Base-by-base conservation (phyloP, 2,329 filamentous ascomycete genomes). In the Aspergillus ibericus region DNA sequence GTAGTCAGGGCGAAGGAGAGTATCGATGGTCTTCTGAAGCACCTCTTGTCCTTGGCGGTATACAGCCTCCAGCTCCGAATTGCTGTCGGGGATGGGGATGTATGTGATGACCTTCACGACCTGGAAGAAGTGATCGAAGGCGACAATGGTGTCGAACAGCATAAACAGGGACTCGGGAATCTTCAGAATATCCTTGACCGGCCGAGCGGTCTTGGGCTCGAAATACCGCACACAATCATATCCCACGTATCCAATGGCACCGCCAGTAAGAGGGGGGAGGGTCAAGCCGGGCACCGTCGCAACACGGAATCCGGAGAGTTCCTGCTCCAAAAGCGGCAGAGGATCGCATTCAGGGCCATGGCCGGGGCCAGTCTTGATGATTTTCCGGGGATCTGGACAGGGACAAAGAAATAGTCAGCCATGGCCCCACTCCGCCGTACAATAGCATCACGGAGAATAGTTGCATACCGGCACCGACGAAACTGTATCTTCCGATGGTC, bases 211-310 rank as follows among this genome's bases (percentile, higher is more conserved):
- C 83, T 93, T 96, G 61, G 95, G 95, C 81, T 99, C 95, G 68
- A 99, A 99, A 78, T 98, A 98, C 71, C 89, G 88, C 69, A 99
- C 91, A 75, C 95, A 99, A 74, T 99, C 95, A 72, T 99, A 99
- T 54, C 93, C 93, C 5, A 98, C 92, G 75, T 98, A 99, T 59
- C 95, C 95, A 69, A 99, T 92, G 12, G 93, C 95, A 51, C 95
- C 95, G 40, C 93, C 95, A 0, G 91, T 91, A 78, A 99, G 81
- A 25, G 91, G 90, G 53, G 95, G 95, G 36, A 99, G 83, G 68
- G 85, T 85, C 69, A 98, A 80, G 1, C 88, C 91, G 0, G 95
- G 93, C 3, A 99, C 86, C 40, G 90, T 85, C 34, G 92, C 90
- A 63, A 97, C 91, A 25, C 91, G 85, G 74, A 88, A 89, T 70